These are phyloP conservation scores for Juncus effusus DNA, from an alignment of 176 grass and related monocot genomes.

Conservation along the genomic window DNA sequence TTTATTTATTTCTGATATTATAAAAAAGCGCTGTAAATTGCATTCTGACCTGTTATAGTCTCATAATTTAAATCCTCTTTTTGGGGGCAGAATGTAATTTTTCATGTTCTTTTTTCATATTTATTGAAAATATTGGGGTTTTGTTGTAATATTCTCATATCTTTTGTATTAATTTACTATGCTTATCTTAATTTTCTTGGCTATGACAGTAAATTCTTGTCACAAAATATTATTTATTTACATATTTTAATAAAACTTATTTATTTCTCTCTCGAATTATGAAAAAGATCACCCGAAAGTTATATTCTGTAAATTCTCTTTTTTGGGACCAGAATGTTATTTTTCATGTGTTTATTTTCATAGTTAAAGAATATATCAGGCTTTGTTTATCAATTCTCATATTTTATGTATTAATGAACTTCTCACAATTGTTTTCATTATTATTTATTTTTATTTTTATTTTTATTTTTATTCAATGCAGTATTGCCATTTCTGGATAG, in stretches of 20 bases:
- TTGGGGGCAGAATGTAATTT: neutral
- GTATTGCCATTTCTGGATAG: conserved; percentile 90
- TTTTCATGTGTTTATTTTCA: neutral
- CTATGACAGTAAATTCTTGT: conserved; percentile 74
- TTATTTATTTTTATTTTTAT: conserved; percentile 4
- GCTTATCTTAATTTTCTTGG: conserved; percentile 95
- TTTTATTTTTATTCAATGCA: conserved; percentile 26
- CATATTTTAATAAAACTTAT: too few relatives aligned
- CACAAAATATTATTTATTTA: neutral
- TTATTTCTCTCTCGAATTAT: too few relatives aligned
- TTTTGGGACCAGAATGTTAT: neutral
- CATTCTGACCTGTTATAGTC: too few relatives aligned
- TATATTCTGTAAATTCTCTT: too few relatives aligned
- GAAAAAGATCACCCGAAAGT: too few relatives aligned
- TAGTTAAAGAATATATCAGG: neutral
- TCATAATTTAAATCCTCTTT: too few relatives aligned
- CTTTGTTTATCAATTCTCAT: too few relatives aligned
- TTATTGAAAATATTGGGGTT: neutral
- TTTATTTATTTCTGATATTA: too few relatives aligned
- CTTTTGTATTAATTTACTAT: conserved; percentile 40
- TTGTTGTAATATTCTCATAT: too few relatives aligned
- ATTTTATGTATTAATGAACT: too few relatives aligned
- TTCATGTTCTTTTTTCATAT: conserved; percentile 3
- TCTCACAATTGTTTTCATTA: neutral
- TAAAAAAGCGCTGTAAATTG: too few relatives aligned